Evolutionary conservation across 768 basidiomycete species (phyloP).

Genomic region (Tulasnella sp.): DNA sequence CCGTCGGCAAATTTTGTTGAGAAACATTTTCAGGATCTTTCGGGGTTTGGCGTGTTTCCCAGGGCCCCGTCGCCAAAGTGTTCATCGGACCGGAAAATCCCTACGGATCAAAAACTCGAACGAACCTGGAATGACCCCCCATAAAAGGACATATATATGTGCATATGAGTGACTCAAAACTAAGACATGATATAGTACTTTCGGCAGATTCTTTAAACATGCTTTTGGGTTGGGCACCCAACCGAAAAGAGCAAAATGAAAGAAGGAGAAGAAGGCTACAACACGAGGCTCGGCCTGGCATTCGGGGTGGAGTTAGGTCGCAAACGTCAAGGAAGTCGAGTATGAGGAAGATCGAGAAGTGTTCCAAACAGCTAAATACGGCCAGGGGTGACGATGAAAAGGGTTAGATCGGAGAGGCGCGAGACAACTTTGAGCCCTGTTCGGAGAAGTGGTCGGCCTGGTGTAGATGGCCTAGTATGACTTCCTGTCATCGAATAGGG

Average conservation of each 20-base stretch:
- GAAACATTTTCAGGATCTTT: neutral
- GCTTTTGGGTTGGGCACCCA: neutral
- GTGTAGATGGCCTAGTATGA: neutral
- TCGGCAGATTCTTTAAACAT: neutral
- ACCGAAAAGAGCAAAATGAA: neutral
- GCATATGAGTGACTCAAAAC: neutral
- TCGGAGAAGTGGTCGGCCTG: neutral
- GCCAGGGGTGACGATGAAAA: neutral
- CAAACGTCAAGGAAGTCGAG: neutral
- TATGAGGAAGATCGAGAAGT: neutral
- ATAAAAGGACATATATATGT: neutral
- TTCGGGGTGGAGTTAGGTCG: constrained; percentile 12
- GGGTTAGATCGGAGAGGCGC: constrained; percentile 3
- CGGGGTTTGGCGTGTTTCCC: neutral
- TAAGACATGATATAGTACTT: neutral
- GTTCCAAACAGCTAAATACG: constrained; percentile 9
- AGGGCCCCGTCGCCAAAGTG: neutral
- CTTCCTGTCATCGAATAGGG: neutral
- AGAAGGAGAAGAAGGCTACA: neutral
- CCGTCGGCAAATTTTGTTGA: neutral
- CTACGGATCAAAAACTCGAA: neutral
- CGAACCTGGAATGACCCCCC: neutral
- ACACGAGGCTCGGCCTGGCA: constrained; percentile 10
- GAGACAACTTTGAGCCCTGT: neutral
- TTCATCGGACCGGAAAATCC: neutral